Evolutionary conservation across 306 rosid genomes (phyloP).

Genomic region (Cicer arietinum): DNA sequence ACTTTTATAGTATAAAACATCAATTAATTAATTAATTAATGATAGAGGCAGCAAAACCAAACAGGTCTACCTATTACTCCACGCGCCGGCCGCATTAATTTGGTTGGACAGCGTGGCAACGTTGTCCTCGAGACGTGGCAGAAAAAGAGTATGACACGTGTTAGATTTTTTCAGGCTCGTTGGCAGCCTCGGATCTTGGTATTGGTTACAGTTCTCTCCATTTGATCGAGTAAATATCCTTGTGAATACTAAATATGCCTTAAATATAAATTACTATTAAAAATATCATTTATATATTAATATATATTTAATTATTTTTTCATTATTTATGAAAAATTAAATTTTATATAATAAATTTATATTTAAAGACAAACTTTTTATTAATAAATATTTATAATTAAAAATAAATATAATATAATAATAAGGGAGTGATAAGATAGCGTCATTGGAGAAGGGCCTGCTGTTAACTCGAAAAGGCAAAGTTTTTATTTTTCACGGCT

Average conservation of each 20-base stretch:
- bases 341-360: too few relatives aligned
- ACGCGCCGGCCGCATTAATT: conserved; percentile 55
- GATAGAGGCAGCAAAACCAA: conserved; percentile 30
- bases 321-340: too few relatives aligned
- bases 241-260: not conserved
- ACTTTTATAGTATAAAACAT: not conserved
- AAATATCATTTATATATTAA: too few relatives aligned
- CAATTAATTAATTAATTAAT: not conserved
- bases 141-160: conserved; percentile 42
- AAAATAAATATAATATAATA: not conserved
- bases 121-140: conserved; percentile 54
- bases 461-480: conserved; percentile 39
- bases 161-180: conserved; percentile 25
- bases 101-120: conserved; percentile 55
- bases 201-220: conserved; percentile 43
- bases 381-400: too few relatives aligned
- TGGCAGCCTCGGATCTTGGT: conserved; percentile 56
- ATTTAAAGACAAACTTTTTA: too few relatives aligned
- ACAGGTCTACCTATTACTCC: conserved; percentile 39
- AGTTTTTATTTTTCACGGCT: not conserved
- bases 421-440: conserved; percentile 7
- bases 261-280: too few relatives aligned
- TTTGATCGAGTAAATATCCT: conserved; percentile 50
- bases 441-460: not conserved
- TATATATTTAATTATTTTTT: too few relatives aligned